phyloP scores from a whole-genome alignment of 2,329 filamentous ascomycete species.

The Paradendryphiella salina region DNA sequence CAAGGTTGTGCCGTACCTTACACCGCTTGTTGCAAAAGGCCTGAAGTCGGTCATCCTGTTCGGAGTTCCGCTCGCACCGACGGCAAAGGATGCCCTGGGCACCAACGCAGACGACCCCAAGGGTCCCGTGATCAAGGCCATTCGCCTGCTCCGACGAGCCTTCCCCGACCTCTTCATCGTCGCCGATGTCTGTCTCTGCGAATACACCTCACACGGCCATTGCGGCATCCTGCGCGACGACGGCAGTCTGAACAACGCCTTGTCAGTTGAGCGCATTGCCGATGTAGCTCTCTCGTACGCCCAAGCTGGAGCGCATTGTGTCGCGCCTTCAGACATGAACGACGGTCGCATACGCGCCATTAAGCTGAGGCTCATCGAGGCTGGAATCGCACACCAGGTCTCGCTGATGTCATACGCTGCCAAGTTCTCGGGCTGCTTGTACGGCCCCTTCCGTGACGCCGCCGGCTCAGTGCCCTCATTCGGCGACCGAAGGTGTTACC shows the following conservation, averaged over 20 bases:
- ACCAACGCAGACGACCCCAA: slow-evolving; percentile 90
- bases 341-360: slow-evolving; percentile 96
- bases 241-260: slow-evolving; percentile 86
- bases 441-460: slow-evolving; percentile 95
- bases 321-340: slow-evolving; percentile 98
- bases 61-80: slow-evolving; percentile 80
- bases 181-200: slow-evolving; percentile 93
- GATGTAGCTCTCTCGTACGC: slow-evolving; percentile 98
- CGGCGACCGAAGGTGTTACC: slow-evolving; percentile 94
- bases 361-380: slow-evolving; percentile 95
- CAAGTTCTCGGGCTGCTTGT: slow-evolving; percentile 95
- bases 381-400: slow-evolving; percentile 86
- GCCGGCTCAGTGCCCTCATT: slow-evolving; percentile 90
- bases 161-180: slow-evolving; percentile 93
- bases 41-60: slow-evolving; percentile 93
- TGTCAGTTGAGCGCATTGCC: slow-evolving; percentile 91
- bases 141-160: slow-evolving; percentile 77
- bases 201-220: slow-evolving; percentile 97
- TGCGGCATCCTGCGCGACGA: slow-evolving; percentile 95
- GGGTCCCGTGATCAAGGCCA: slow-evolving; percentile 86
- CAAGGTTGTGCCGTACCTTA: slow-evolving; percentile 79
- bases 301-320: slow-evolving; percentile 92
- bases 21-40: slow-evolving; percentile 85
- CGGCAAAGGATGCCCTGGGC: slow-evolving; percentile 86
- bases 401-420: slow-evolving; percentile 97